These are phyloP conservation scores for Torulaspora maleeae DNA, from an alignment of 805 yeast genomes.

Conservation along the genomic window DNA sequence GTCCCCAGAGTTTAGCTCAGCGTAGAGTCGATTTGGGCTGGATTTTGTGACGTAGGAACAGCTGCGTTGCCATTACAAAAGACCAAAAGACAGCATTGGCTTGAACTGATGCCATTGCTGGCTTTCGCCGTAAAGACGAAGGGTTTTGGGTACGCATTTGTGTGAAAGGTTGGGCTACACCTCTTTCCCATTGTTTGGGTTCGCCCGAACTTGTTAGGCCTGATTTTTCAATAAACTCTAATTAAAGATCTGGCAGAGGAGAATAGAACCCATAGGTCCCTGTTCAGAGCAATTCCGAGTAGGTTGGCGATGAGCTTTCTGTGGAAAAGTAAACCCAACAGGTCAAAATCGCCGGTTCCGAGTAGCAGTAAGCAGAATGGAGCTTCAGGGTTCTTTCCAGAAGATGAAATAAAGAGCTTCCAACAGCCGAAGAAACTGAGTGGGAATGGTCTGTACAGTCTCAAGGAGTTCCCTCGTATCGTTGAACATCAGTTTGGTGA, in stretches of 20 bases:
- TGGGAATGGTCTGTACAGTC: slow-evolving; percentile 6
- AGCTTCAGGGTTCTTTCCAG: slow-evolving; percentile 16
- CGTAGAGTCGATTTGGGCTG: too few relatives aligned
- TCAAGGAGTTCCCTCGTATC: slow-evolving; percentile 28
- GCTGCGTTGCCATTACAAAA: too few relatives aligned
- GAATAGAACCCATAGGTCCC: not conserved
- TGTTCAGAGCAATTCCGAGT: not conserved
- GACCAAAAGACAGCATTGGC: too few relatives aligned
- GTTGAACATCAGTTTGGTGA: slow-evolving; percentile 32
- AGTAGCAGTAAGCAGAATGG: slow-evolving; percentile 7
- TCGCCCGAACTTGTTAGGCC: too few relatives aligned
- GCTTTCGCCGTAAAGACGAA: too few relatives aligned
- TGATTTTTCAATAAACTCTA: too few relatives aligned
- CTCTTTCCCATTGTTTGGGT: too few relatives aligned
- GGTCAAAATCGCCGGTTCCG: slow-evolving; percentile 34
- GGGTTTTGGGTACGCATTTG: too few relatives aligned
- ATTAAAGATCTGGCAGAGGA: not conserved
- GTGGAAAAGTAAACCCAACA: slow-evolving; percentile 34
- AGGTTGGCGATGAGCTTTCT: slow-evolving; percentile 10
- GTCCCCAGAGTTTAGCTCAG: too few relatives aligned
- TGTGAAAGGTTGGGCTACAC: too few relatives aligned
- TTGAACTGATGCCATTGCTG: too few relatives aligned
- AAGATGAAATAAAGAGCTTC: slow-evolving; percentile 11
- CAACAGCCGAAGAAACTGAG: slow-evolving; percentile 4
- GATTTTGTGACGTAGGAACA: too few relatives aligned